Evolutionary conservation across 176 grass and related monocot genomes (phyloP).

Genomic region (Hyparrhenia diplandra): DNA sequence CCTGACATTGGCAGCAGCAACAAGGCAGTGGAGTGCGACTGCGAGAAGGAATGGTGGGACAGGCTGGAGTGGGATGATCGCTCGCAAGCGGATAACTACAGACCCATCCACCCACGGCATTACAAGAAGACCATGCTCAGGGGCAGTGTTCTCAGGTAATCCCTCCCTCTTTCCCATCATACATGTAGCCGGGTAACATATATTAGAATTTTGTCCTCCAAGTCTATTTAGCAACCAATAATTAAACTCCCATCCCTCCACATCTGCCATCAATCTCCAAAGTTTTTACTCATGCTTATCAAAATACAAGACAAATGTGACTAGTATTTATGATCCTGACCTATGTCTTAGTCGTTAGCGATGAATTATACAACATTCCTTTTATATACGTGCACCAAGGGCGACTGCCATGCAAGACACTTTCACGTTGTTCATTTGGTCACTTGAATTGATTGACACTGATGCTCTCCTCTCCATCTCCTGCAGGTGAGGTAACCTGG

Average conservation of each 20-base stretch:
- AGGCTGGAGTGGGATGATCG: background rate
- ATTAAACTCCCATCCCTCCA: too few relatives aligned
- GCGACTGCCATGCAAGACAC: background rate
- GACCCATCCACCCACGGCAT: background rate
- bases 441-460: background rate
- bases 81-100: background rate
- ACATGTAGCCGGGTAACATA: background rate
- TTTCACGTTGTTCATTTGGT: background rate
- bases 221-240: too few relatives aligned
- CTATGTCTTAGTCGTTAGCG: background rate
- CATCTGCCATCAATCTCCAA: background rate
- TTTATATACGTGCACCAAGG: background rate
- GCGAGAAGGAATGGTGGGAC: constrained; percentile 35
- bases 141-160: background rate
- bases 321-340: background rate
- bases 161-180: background rate
- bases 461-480: background rate
- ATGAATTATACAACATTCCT: background rate
- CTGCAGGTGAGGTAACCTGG: background rate
- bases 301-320: too few relatives aligned
- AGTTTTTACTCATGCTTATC: too few relatives aligned
- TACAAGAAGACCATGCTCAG: background rate
- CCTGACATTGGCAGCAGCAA: accelerated
- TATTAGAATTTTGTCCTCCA: background rate
- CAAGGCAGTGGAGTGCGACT: background rate